Base-by-base conservation (phyloP, 441 rosid genomes). In the Syzygium syzygioides region DNA sequence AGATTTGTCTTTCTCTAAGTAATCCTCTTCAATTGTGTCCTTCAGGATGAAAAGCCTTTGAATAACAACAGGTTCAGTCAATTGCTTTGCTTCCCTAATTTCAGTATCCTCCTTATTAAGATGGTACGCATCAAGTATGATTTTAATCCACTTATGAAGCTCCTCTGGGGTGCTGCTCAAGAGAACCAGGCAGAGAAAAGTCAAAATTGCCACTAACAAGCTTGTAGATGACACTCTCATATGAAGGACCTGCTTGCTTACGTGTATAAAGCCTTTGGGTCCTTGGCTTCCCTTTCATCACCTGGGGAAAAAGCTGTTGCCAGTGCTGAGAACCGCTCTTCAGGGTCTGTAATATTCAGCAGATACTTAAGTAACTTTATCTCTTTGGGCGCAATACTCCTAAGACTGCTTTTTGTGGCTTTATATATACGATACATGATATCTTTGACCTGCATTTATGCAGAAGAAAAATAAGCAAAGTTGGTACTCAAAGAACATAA, bases 281-380 rank as follows among this genome's bases (percentile, higher is more conserved):
- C 95, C 89, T 95, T 96, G 64, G 95, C 92, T 91, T 96, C 98
- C 23, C 79, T 93, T 76, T 95, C 99, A 89, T 93, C 91, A 1
- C 96, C 97, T 1, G 98, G 98, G 57, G 96, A 95, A 92, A 97
- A 97, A 37, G 97, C 95, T 86, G 94, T 94, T 90, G 99, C 99
- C 89, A 98, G 91, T 25, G 99, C 98, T 30, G 98, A 94, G 92
- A 98, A 96, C 62, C 99, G 94, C 93, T 96, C 99, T 91, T 97
- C 99, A 15, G 99, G 99, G 90, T 96, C 99, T 84, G 93, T 91
- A 83, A 97, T 95, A 94, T 96, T 96, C 85, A 97, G 95, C 84
- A 96, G 93, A 90, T 97, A 90, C 94, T 96, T 97, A 15, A 96
- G 90, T 57, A 97, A 93, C 92, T 94, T 97, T 91, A 97, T 91